Base-by-base conservation (phyloP, 2,329 filamentous ascomycete species). In the Trichocomaceae sp. region DNA sequence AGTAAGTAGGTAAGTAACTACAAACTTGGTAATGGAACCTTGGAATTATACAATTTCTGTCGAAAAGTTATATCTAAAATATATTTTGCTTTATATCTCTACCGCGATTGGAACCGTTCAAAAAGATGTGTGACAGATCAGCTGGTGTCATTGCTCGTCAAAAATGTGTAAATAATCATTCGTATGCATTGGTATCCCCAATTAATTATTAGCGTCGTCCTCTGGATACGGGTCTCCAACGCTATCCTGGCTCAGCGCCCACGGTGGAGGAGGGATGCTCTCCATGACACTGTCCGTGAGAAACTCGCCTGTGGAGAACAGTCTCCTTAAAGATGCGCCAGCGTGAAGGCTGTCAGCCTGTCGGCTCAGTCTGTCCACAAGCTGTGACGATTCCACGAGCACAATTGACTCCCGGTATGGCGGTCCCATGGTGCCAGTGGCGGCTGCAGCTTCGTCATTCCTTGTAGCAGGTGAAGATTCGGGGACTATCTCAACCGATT, bases 201-300 rank as follows among this genome's bases (percentile, higher is more conserved):
- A 6, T 20, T 22, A 13, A 4, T 42, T 20, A 47, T 47, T 42
- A 15, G 33, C 22, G 12, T 35, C 46, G 5, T 52, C 46, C 10
- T 56, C 54, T 9, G 61, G 67, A 58, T 72, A 72, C 22, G 68
- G 69, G 47, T 72, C 70, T 33, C 68, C 67, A 26, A 69, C 62
- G 59, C 65, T 71, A 51, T 71, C 68, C 56, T 73, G 69, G 50
- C 69, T 74, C 6, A 64, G 64, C 60, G 66, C 64, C 65, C 70
- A 72, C 17, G 70, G 63, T 3, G 72, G 72, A n/a, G 71, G 52
- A 6, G 72, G 69, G 48, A 74, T 62, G 57, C 72, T 75, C 50
- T 75, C 72, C 72, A 75, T 73, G 17, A 75, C 63, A 55, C 70
- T 74, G 2, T 72, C 72, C 0, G 71, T 71, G 23, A 75, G 58